Evolutionary conservation across 75 land plant genomes (phyloP), one percentile per base, ranked within the genome.

Genomic region (Pinus taeda): DNA sequence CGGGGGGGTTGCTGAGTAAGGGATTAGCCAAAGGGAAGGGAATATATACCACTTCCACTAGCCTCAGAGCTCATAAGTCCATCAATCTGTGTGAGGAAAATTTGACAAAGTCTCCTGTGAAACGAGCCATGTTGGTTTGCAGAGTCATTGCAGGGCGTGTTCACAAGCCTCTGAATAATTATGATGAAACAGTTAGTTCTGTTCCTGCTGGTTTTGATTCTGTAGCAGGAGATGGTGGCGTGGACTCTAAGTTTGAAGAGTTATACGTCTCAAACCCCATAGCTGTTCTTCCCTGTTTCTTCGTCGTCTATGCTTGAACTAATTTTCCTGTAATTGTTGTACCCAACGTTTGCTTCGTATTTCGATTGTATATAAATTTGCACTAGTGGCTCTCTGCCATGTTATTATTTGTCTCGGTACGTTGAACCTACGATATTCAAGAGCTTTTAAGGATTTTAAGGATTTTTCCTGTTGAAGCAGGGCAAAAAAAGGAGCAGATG

Each of bases 131-230:
- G 89, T 78, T 94, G 65, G 94, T 94, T 7, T 94, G 96, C 75
- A 85, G 96, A 79, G 96, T 92, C 56, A 94, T 94, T 65, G 96
- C 96, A 15, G 96, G 96, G 75, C 80, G 96, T 53, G 93, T 93
- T 59, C 93, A 91, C 62, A 93, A 83, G 80, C 93, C 93, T 20
- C 57, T 92, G 55, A 90, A 87, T 53, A 89, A 91, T 71, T 76
- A 84, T 24, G 84, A 86, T 63, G 92, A 88, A 58, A 59, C 86
- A 20, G 55, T 2, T 49, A 49, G 55, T 49, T 79, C 79, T 2
- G 83, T 88, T 26, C 94, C 89, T 57, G 58, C 85, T 0, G 94
- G 94, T 57, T 92, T 88, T 61, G 94, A 92, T 80, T 94, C 96
- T 9, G 67, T 92, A 76, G 94, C 96, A 30, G 94, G 94, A 18